Evolutionary conservation across 169 alveolate genomes (phyloP), one percentile per base, ranked within the genome.

Genomic region (Cryptosporidium ryanae): DNA sequence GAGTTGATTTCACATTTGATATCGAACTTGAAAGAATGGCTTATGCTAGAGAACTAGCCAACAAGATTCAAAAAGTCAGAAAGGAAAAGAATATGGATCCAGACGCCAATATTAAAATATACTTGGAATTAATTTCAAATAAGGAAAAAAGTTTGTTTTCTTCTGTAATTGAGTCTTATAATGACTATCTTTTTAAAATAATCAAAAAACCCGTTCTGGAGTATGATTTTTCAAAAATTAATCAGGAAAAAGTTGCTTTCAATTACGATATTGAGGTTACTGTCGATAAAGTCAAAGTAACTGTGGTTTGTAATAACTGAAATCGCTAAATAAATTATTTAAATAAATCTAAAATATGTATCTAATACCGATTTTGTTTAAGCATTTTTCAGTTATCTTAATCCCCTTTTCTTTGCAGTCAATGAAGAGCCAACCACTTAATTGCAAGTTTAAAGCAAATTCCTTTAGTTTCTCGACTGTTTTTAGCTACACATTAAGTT

Each of bases 1-100:
- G 93, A 38, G 64, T 91, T 21, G 96, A 93, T 59, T 91, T 90
- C 57, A 93, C 93, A 46, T 82, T 90, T 54, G 93, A 93, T 90
- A 82, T 82, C 29, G 93, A 93, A 54, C 84, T 93, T 18, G 90
- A 90, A 48, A 81, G 63, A 46, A 90, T 89, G 91, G 93, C 91
- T 2, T 90, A 84, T 64, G 91, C 95, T 29, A 82, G 96, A 84
- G 95, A 93, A 84, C 64, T 94, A 44, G 82, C 93, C 29, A 92
- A 92, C 76, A 90, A 92, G 82, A 90, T 94, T 54, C 95, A 94
- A 82, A 94, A 94, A 87, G 83, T 91, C 34, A 91, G 95, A 87
- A 93, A 94, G 82, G 71, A 61, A 25, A 76, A 76, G 44, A 76
- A 76, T 57, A 76, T 76, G 87, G 87, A 76, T 59, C 87, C 87